Evolutionary conservation across 2,329 filamentous ascomycete species (phyloP), one percentile per base, ranked within the genome.

Genomic region (Hypoxylon sp.): DNA sequence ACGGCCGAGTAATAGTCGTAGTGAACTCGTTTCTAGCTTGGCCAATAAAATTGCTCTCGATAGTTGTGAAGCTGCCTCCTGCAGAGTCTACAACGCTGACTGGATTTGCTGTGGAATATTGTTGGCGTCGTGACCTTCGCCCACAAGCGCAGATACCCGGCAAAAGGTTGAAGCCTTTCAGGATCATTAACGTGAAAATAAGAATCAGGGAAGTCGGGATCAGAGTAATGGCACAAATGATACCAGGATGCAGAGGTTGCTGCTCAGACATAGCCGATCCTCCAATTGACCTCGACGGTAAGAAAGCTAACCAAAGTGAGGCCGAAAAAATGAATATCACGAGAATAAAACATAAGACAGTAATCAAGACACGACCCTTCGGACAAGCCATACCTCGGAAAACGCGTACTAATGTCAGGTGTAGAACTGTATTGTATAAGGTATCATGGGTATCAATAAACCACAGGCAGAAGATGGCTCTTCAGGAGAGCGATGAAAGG

Each of bases 181-280:
- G 70, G 43, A 73, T 72, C 23, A 72, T 74, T 7, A 69, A 65
- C 64, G 78, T 70, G 70, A 84, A 69, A 41, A 79, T 75, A n/a
- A 80, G 60, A 58, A 78, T 75, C 38, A 83, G 73, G 38, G 78
- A 71, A 59, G 74, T 74, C 41, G 81, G 77, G 49, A 84, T 66
- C 5, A 70, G 56, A 30, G 71, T 64, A 43, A 72, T 68, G 53
- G 70, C 53, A 66, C 56, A 68, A 41, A 76, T 72, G 28, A 70
- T 65, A 58, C 73, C 72, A 62, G 69, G 72, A 63, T 71, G 65
- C 50, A 64, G 65, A 62, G 67, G 14, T 46, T 55, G 53, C 19
- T 55, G 56, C 19, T 62, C 67, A 58, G 69, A 63, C 75, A 76
- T 77, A 71, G 70, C 71, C 67, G 62, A 73, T 64, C 50, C 63